Evolutionary conservation across 768 basidiomycete species (phyloP), one percentile per base, ranked within the genome.

Genomic region (Lactarius psammicola): DNA sequence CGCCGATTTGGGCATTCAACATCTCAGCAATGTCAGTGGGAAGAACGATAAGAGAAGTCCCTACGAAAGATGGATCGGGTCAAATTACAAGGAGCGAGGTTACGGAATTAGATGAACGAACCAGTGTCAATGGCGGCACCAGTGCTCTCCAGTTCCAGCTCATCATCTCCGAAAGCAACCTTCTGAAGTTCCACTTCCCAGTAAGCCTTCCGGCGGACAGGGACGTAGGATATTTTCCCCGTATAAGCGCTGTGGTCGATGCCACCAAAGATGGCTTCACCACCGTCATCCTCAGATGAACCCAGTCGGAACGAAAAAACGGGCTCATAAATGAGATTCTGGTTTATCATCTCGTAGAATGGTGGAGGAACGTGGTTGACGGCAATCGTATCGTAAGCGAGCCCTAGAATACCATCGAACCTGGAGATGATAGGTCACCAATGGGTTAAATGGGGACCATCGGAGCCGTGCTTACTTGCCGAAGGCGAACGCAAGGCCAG

Each of bases 151-250:
- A 98, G 84, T 69, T 98, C 94, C 54, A 98, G 84, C 46, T 81
- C 84, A 56, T 98, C 96, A 53, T 87, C 81, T 56, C 95, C 97
- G 63, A 99, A 95, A 4, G 79, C 72, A 67, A 99, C 81, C 75
- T 88, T 87, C 78, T 92, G 82, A 31, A 99, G 88, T 75, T 97
- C 94, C 55, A 98, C 94, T 78, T 98, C 96, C 95, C 95, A 97
- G 79, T 97, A 98, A 5, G 94, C 97, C 83, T 92, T 94, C 71
- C 94, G 86, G 71, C 95, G 88, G 60, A 99, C 82, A 59, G 97
- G 96, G 34, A 90, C 94, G 72, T 98, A 98, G 28, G 76, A 72
- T 66, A 99, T 83, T 73, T 87, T 80, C 75, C 97, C 97, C 5
- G 76, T 84, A 80, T 90, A 98, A 38, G 92, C 89, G 30, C 70